Conservation (phyloP, 1,284 basidiomycete species). For the Ganoderma boninense region DNA sequence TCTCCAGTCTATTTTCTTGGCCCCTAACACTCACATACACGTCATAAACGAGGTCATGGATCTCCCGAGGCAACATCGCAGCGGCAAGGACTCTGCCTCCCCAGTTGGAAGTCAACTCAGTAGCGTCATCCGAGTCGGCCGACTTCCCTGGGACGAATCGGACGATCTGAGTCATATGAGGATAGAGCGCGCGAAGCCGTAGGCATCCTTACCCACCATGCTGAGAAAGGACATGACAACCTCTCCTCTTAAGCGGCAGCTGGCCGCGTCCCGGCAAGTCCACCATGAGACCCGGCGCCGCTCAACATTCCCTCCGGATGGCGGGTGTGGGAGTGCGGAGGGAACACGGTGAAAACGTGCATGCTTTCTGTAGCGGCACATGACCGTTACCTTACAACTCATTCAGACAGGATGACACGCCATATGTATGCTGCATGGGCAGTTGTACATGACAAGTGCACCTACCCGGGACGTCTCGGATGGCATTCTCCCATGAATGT, state of each 20-base stretch:
- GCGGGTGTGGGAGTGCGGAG: slow-evolving; percentile 15
- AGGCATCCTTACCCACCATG: background rate
- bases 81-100: background rate
- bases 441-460: background rate
- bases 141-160: background rate
- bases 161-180: background rate
- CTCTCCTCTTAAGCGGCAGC: background rate
- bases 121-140: background rate
- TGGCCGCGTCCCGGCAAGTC: background rate
- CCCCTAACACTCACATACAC: no score
- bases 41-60: background rate
- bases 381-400: background rate
- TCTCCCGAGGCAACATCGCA: background rate
- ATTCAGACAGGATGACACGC: background rate
- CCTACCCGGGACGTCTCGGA: background rate
- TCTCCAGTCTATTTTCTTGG: background rate
- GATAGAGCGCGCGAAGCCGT: background rate
- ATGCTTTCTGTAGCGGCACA: background rate
- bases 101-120: background rate
- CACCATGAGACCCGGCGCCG: slow-evolving; percentile 3
- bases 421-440: background rate
- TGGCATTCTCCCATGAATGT: background rate
- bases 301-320: slow-evolving; percentile 7
- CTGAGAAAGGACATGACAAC: slow-evolving; percentile 9
- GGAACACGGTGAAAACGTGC: slow-evolving; percentile 6